A percentile compares a stretch with the other conserved stretches of the same genome.
Conservation (phyloP, 2,329 filamentous ascomycete genomes). For the Colletotrichum costaricense region DNA sequence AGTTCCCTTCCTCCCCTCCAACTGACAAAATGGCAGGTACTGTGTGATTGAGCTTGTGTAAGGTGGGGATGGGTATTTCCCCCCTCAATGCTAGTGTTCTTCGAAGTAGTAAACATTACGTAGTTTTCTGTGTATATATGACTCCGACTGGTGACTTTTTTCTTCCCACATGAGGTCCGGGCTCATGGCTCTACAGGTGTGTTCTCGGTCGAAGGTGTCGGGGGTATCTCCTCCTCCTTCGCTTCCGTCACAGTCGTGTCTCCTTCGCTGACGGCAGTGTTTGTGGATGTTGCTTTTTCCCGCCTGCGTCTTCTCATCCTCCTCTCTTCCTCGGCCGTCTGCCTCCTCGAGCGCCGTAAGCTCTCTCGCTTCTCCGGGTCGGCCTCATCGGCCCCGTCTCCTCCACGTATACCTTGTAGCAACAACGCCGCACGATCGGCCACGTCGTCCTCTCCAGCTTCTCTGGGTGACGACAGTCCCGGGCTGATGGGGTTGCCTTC, state of each 20-base stretch:
- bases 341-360: constrained; percentile 70
- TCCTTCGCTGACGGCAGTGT: constrained; percentile 40
- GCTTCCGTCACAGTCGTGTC: constrained; percentile 30
- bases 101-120: constrained; percentile 37
- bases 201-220: constrained; percentile 35
- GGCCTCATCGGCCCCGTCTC: constrained; percentile 66
- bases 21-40: not conserved
- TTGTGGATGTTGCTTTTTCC: constrained; percentile 63
- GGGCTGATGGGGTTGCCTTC: constrained; percentile 66
- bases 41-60: constrained; percentile 2
- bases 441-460: constrained; percentile 75
- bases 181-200: constrained; percentile 36
- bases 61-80: constrained; percentile 17
- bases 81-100: constrained; percentile 11
- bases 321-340: constrained; percentile 84
- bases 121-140: constrained; percentile 34
- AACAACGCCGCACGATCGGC: constrained; percentile 86
- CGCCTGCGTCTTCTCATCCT: constrained; percentile 74
- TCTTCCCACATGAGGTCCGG: constrained; percentile 18
- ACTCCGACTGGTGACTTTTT: constrained; percentile 15
- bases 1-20: not conserved
- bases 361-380: constrained; percentile 66
- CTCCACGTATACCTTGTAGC: constrained; percentile 83
- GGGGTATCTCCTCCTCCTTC: constrained; percentile 36
- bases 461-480: constrained; percentile 54